phyloP scores from a whole-genome alignment of 208 protist species.

The Leishmania mexicana region DNA sequence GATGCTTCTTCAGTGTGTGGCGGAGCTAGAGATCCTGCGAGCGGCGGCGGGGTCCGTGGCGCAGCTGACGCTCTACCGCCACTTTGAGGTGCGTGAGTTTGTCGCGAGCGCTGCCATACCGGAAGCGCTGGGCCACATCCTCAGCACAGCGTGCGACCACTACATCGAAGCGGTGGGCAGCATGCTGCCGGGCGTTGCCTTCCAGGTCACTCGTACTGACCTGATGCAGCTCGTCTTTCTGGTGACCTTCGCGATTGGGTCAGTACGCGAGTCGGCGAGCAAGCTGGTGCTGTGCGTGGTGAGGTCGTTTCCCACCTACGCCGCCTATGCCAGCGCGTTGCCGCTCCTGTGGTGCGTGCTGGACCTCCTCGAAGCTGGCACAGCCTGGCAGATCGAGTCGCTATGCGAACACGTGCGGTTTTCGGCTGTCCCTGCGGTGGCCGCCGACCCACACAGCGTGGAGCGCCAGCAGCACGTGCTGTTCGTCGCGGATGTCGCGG shows the following conservation, averaged over 20 bases:
- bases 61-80: slow-evolving; percentile 73
- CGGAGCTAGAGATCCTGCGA: slow-evolving; percentile 76
- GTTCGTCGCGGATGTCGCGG: slow-evolving; percentile 47
- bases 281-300: slow-evolving; percentile 59
- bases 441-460: slow-evolving; percentile 46
- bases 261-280: slow-evolving; percentile 62
- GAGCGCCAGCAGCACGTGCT: slow-evolving; percentile 57
- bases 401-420: slow-evolving; percentile 66
- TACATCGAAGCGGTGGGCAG: slow-evolving; percentile 49
- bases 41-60: slow-evolving; percentile 72
- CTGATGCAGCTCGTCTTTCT: slow-evolving; percentile 74
- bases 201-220: slow-evolving; percentile 53
- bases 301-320: slow-evolving; percentile 55
- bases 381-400: slow-evolving; percentile 46
- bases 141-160: slow-evolving; percentile 46
- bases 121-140: slow-evolving; percentile 39
- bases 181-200: slow-evolving; percentile 49
- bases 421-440: slow-evolving; percentile 47
- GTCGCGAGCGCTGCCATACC: slow-evolving; percentile 67
- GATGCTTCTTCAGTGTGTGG: slow-evolving; percentile 64
- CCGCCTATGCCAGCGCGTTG: slow-evolving; percentile 53
- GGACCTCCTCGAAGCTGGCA: slow-evolving; percentile 61
- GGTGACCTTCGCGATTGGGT: slow-evolving; percentile 67
- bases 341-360: slow-evolving; percentile 80
- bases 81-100: slow-evolving; percentile 85